Conservation (phyloP, 768 basidiomycete species). For the Chalciporus pseudorubinellus region DNA sequence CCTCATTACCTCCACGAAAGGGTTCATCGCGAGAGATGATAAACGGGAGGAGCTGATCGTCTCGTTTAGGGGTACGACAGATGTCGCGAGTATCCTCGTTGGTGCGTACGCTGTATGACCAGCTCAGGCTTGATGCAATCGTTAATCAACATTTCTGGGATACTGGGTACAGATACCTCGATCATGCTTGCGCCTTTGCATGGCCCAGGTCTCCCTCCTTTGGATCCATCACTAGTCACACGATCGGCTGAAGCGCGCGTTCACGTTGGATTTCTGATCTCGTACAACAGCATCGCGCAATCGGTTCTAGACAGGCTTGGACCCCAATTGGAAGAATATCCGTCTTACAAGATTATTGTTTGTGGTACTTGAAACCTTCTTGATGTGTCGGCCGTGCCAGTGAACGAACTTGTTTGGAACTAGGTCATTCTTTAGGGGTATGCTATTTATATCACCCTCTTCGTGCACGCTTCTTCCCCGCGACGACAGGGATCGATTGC, state of each 20-base stretch:
- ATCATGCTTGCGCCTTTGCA: conserved; percentile 20
- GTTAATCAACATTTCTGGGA: neutral
- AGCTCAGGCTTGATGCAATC: neutral
- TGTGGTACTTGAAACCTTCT: conserved; percentile 25
- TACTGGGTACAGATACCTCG: conserved; percentile 14
- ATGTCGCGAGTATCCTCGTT: conserved; percentile 18
- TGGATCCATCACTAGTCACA: neutral
- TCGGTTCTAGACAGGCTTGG: conserved; percentile 30
- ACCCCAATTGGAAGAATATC: conserved; percentile 30
- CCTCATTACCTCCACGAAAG: conserved; percentile 39
- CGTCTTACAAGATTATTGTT: conserved; percentile 33
- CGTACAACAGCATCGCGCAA: conserved; percentile 35
- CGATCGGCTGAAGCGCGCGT: conserved; percentile 24
- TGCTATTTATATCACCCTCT: conserved; percentile 2
- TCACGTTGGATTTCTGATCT: conserved; percentile 36
- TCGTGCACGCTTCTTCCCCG: neutral
- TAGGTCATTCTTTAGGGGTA: conserved; percentile 43
- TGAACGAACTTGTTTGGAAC: conserved; percentile 1
- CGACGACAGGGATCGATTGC: conserved; percentile 37
- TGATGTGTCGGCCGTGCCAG: neutral
- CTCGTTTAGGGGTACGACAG: conserved; percentile 40
- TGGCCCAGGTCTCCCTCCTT: conserved; percentile 27
- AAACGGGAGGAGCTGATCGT: conserved; percentile 39
- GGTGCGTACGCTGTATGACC: conserved; percentile 4
- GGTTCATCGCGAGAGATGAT: conserved; percentile 46